Base-by-base conservation (phyloP, 2,329 filamentous ascomycete species). In the Beauveria sp. region DNA sequence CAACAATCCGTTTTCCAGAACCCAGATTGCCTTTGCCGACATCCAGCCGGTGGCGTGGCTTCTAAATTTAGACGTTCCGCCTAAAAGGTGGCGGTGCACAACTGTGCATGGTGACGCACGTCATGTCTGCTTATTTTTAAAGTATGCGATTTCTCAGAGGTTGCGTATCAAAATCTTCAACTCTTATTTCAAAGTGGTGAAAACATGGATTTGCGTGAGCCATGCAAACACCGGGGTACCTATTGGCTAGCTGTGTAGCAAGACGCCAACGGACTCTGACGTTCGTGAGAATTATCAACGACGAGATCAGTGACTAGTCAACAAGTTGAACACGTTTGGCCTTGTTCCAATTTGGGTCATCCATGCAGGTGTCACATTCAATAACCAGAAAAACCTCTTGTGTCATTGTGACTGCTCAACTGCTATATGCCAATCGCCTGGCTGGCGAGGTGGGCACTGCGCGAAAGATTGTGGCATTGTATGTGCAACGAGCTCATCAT, bases 21-120 rank as follows among this genome's bases (percentile, higher is more conserved):
- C 14, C 20, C 34, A 43, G 37, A 43, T 56, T 46, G 54, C 41
- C 7, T 54, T 54, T 54, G 37, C 51, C 28, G 51, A 20, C 24
- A 41, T 16, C 54, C 16, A 30, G 7, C n/a, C 4, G 37, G 24
- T 59, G 40, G 56, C 37, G 47, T 44, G 56, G 58, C 58, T 55
- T 61, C 59, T 55, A 61, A 55, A 50, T 61, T 55, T 55, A 51
- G 34, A 50, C 30, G 34, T 44, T 61, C 51, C 51, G 51, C 43
- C 30, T 3, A 51, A 61, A 55, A 34, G n/a, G 56, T 53, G 56
- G 56, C 56, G 56, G 56, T 59, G 47, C 56, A 40, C n/a, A 43
- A 47, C 26, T 59, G 56, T 59, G 40, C 47, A 47, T 59, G 47
- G 37, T 40, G 6, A 52, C 44, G 30, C 44, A 30, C 47, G 46